Evolutionary conservation across 2,329 filamentous ascomycete species (phyloP), one percentile per base, ranked within the genome.

Genomic region (Pestalotiopsis sp.): DNA sequence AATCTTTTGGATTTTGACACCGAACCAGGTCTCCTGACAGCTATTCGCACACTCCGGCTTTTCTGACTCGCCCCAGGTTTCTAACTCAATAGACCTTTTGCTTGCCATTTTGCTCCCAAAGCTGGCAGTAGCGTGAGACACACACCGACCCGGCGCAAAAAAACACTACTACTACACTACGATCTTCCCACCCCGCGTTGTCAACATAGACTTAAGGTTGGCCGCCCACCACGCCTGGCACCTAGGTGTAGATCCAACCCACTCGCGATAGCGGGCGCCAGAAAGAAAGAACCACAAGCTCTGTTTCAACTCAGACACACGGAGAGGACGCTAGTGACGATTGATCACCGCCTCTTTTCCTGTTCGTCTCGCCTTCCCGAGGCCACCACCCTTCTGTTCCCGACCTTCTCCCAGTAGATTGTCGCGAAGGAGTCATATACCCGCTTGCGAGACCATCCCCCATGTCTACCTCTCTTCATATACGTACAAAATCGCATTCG

Each of bases 381-480:
- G 66, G 64, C 72, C 77, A 75, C 79, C 79, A 75, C 79, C 79
- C 82, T 82, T 52, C 17, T 82, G 74, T 81, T 85, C 82, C 27
- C 80, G 82, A 78, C 82, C 78, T 77, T 83, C 80, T 82, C 74
- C 45, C 75, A 73, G 75, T 69, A 79, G 81, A 82, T 81, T 74
- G 83, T 85, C 80, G 83, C 77, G 81, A 81, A 84, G 80, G 77
- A 80, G 84, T 78, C 27, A 31, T 79, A 80, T 77, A 78, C 77
- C 75, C 75, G 60, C 73, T 72, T 72, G 69, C 74, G 74, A 72
- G 74, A 69, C 72, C 75, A 72, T 79, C 76, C 80, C 79, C 25
- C 64, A 66, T 66, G 64, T 66, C 64, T 17, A 7, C 62, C 13
- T 17, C 41, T 36, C 5, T 27, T 17, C 36, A 59, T 31, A 66